Percentiles rank a stretch among this genome's conserved stretches.
Conservation (phyloP, 805 yeast species). For the Pichia ethanolica region DNA sequence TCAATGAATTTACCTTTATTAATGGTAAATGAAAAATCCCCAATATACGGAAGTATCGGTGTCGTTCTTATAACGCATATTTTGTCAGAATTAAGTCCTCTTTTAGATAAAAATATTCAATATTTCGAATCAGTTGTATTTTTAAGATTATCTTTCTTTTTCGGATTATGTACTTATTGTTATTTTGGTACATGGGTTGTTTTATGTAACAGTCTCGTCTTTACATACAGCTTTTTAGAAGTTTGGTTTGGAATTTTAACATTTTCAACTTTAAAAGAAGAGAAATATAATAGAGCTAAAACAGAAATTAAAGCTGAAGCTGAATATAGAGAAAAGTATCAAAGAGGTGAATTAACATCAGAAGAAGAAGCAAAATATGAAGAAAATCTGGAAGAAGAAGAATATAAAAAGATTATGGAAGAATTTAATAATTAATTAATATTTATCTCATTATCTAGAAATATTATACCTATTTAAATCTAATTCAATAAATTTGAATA, state of each 20-base stretch:
- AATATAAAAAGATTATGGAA: slow-evolving; percentile 25
- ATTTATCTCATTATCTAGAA: no score
- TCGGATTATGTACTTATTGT: slow-evolving; percentile 41
- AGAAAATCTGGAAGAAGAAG: slow-evolving; percentile 21
- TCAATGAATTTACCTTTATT: slow-evolving; percentile 29
- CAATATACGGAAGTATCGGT: slow-evolving; percentile 40
- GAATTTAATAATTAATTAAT: slow-evolving; percentile 19
- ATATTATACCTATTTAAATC: no score
- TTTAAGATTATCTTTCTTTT: slow-evolving; percentile 42
- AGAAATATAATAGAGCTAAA: slow-evolving; percentile 43
- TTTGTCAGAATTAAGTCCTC: slow-evolving; percentile 51
- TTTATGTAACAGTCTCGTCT: slow-evolving; percentile 56
- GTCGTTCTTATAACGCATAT: slow-evolving; percentile 38
- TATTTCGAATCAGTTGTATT: slow-evolving; percentile 61
- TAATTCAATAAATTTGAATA: no score
- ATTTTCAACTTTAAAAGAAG: slow-evolving; percentile 58
- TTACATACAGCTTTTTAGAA: slow-evolving; percentile 54
- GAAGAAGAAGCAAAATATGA: slow-evolving; percentile 18
- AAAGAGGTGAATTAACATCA: slow-evolving; percentile 21
- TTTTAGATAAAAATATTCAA: slow-evolving; percentile 33
- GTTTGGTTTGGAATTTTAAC: slow-evolving; percentile 63
- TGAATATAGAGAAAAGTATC: slow-evolving; percentile 20
- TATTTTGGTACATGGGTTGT: slow-evolving; percentile 38
- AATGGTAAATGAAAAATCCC: slow-evolving; percentile 25
- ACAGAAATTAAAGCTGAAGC: slow-evolving; percentile 14